Evolutionary conservation across 2,329 filamentous ascomycete species (phyloP).

Genomic region (Orbilia blumenaviensis): DNA sequence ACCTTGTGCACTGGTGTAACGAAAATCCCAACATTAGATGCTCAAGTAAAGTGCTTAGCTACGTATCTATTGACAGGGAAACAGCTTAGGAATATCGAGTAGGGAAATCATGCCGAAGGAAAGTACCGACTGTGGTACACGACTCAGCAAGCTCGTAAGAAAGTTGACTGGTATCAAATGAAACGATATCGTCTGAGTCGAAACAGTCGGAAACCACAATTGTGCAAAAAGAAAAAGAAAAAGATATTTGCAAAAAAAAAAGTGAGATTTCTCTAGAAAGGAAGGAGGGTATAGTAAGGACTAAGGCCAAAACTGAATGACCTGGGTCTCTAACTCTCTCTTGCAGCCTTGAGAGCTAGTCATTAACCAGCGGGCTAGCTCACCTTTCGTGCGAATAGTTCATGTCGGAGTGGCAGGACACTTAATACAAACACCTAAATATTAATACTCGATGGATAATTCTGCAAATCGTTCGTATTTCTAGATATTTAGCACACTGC

Average conservation of each 20-base stretch:
- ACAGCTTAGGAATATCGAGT: background rate
- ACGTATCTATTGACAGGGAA: too few relatives aligned
- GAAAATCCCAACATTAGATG: background rate
- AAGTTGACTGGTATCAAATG: too few relatives aligned
- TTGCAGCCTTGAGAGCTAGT: slow-evolving; percentile 3
- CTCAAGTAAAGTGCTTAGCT: too few relatives aligned
- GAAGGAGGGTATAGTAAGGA: too few relatives aligned
- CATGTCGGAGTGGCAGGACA: too few relatives aligned
- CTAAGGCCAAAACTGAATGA: too few relatives aligned
- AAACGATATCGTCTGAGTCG: background rate
- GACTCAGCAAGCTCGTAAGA: too few relatives aligned
- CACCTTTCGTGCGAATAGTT: too few relatives aligned
- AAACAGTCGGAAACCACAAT: background rate
- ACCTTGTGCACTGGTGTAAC: background rate
- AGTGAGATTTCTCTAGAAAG: background rate
- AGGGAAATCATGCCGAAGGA: background rate
- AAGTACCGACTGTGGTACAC: background rate
- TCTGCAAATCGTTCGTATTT: slow-evolving; percentile 9
- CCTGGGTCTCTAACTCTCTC: too few relatives aligned
- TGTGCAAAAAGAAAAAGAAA: too few relatives aligned
- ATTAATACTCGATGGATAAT: background rate
- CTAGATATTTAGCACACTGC: background rate
- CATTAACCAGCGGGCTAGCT: background rate
- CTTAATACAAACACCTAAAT: too few relatives aligned
- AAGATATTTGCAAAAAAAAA: background rate